A percentile compares a stretch with the other conserved stretches of the same genome.
These are phyloP conservation scores for Isabelozyma pseudorhagii DNA, from an alignment of 805 yeast species.

Conservation along the genomic window DNA sequence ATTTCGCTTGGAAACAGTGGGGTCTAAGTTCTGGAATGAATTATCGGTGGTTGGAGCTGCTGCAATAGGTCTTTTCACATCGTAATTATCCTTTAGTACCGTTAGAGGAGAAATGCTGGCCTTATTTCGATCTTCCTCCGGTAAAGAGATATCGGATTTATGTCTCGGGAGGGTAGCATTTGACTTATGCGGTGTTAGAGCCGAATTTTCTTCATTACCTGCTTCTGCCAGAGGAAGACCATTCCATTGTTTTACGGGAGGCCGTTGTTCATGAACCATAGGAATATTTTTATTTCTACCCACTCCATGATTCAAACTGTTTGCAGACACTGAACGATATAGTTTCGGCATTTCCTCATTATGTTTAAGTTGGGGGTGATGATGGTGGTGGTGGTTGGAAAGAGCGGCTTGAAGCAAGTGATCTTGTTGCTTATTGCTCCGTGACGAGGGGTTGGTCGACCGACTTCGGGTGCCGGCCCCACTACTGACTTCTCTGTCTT, in stretches of 20 bases:
- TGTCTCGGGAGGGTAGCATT: too few relatives aligned
- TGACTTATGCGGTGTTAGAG: too few relatives aligned
- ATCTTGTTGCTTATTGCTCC: background rate
- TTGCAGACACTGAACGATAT: constrained; percentile 4
- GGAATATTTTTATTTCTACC: constrained; percentile 6
- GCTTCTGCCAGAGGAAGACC: constrained; percentile 1
- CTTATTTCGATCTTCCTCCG: background rate
- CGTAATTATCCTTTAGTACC: constrained; percentile 22
- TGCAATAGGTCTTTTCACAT: constrained; percentile 17
- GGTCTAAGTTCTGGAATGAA: constrained; percentile 9
- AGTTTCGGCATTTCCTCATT: constrained; percentile 1
- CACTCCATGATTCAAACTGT: background rate
- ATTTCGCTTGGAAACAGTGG: background rate
- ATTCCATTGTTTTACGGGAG: constrained; percentile 12
- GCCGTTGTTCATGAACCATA: constrained; percentile 7
- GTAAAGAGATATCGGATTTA: too few relatives aligned
- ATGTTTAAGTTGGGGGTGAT: constrained; percentile 1
- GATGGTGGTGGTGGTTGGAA: background rate
- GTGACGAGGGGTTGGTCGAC: constrained; percentile 9
- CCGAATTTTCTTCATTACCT: background rate
- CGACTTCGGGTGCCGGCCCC: constrained; percentile 3
- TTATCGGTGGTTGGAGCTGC: constrained; percentile 15
- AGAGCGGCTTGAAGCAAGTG: background rate
- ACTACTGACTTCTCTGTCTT: background rate
- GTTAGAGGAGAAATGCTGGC: constrained; percentile 25